Base-by-base conservation (phyloP, 2,329 filamentous ascomycete species). In the Chalara sp. region DNA sequence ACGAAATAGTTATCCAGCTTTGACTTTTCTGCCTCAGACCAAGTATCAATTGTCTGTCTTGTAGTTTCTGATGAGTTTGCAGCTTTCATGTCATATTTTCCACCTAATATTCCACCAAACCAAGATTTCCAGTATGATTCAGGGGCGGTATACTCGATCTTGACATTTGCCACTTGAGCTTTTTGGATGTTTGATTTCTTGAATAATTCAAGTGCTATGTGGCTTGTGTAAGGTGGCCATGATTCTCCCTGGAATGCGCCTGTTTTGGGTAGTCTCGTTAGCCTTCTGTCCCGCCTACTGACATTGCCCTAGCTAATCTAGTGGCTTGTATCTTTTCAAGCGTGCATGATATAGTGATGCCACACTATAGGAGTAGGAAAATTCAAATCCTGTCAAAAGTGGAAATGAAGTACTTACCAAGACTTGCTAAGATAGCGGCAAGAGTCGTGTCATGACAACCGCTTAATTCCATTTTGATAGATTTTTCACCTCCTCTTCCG, bases 401-500 rank as follows among this genome's bases (percentile, higher is more conserved):
- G 21, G 21, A 21, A 21, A 21, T 21, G 21, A 21, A 21, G 2
- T 21, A 21, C 21, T 21, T 21, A 21, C 21, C 21, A 6, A 97
- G 69, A 58, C 87, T 88, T 12, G 84, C 73, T 31, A 99, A 72
- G 1, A 89, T 74, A 1, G 80, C 87, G 3, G 89, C 93, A 5
- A 99, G 77, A 0, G 93, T 97, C 2, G 93, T 97, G 65, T 97
- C 91, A 68, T 96, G 91, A 63, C 91, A 96, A 32, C 91, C 91
- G 58, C 82, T 87, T 62, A 97, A 72, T 12, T 83, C 85, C 57
- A 97, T 84, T 55, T 84, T 86, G 61, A 93, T 76, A 32, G 70
- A 67, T 35, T 68, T 73, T 57, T 76, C 73, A 11, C 72, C 75
- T 32, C 70, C 74, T 60, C 71, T 56, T 58, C 76, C 58, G 61